These are phyloP conservation scores for Cochliopodium minus DNA, from an alignment of 208 protist genomes.

Conservation along the genomic window DNA sequence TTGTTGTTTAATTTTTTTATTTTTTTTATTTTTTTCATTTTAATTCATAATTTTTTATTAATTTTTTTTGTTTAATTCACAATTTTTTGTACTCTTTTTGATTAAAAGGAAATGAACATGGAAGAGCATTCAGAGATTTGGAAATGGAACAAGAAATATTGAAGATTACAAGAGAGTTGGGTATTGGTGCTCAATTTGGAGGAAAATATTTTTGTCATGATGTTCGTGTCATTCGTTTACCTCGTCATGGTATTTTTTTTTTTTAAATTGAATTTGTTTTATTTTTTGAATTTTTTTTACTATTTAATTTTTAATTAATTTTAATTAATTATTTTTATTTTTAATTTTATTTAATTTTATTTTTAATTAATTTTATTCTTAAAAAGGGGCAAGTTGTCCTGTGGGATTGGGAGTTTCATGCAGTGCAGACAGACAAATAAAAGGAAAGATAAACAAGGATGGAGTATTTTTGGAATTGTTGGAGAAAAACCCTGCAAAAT, in stretches of 20 bases:
- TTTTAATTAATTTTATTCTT: no score
- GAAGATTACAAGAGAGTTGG: constrained; percentile 57
- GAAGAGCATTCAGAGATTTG: constrained; percentile 76
- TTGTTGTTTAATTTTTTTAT: no score
- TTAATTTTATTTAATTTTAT: background rate
- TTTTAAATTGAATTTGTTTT: constrained; percentile 34
- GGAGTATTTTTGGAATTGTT: constrained; percentile 83
- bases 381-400: constrained; percentile 43
- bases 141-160: constrained; percentile 67
- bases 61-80: no score
- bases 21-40: no score
- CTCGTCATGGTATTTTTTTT: constrained; percentile 66
- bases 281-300: background rate
- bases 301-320: background rate
- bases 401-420: constrained; percentile 88
- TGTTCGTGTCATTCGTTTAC: constrained; percentile 73
- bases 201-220: constrained; percentile 93
- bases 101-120: constrained; percentile 51
- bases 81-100: background rate
- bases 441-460: constrained; percentile 78
- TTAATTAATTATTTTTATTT: background rate
- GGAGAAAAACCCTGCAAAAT: constrained; percentile 73
- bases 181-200: constrained; percentile 90
- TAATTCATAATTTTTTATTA: no score
- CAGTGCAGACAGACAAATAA: constrained; percentile 75